Conservation (phyloP, 2,329 filamentous ascomycete species). For the Penicillium sp. region DNA sequence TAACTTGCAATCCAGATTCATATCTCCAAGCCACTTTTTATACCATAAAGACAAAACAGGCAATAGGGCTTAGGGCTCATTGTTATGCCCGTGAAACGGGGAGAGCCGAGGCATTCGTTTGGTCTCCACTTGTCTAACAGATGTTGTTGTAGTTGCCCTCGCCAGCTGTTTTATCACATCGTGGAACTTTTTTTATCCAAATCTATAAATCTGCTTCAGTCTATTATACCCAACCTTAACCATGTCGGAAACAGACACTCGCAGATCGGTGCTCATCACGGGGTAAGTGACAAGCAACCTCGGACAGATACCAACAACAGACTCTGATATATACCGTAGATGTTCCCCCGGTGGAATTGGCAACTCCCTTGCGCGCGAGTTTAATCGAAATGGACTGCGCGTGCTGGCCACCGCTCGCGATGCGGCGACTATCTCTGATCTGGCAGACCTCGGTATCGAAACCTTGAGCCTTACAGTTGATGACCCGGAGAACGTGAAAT, state of each 20-base stretch:
- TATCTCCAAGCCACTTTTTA: not conserved
- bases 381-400: constrained; percentile 52
- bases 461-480: constrained; percentile 57
- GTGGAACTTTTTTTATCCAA: not conserved
- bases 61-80: constrained; percentile 23
- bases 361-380: constrained; percentile 58
- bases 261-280: constrained; percentile 44
- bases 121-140: not conserved
- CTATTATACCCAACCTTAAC: not conserved
- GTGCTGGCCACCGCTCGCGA: constrained; percentile 61
- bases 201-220: not conserved
- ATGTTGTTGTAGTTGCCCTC: not conserved
- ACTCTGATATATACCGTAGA: constrained; percentile 17
- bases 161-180: not conserved
- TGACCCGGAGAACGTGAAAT: constrained; percentile 49
- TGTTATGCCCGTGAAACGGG: not conserved
- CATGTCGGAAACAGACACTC: constrained; percentile 34
- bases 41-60: constrained; percentile 2
- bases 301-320: constrained; percentile 1
- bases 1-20: not conserved
- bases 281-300: constrained; percentile 35
- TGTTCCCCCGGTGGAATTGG: constrained; percentile 57
- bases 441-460: constrained; percentile 53
- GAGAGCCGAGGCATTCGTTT: constrained; percentile 14
- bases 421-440: constrained; percentile 49